Percentiles rank a stretch among this genome's conserved stretches.
phyloP scores from a whole-genome alignment of 2,329 filamentous ascomycete genomes.

The Colletotrichum truncatum region DNA sequence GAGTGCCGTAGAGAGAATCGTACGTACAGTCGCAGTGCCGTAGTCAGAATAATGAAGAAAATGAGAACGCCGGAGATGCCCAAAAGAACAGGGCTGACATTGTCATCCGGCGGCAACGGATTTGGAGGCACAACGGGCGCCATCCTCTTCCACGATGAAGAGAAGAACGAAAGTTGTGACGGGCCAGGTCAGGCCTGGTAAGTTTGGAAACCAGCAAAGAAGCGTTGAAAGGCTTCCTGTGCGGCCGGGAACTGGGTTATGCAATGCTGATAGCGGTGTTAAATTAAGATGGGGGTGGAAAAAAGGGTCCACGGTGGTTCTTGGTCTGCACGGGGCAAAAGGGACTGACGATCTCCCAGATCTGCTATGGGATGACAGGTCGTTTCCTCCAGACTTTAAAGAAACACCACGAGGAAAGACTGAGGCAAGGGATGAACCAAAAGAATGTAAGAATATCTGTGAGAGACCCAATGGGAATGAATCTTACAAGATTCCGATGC shows the following conservation, averaged over 20 bases:
- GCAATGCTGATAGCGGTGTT: constrained; percentile 14
- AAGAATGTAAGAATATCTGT: not conserved
- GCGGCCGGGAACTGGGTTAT: not conserved
- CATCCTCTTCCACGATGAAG: constrained; percentile 2
- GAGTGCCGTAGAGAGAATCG: constrained; percentile 38
- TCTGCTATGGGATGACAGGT: constrained; percentile 15
- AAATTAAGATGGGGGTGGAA: constrained; percentile 8
- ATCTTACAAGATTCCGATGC: not conserved
- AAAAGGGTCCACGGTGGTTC: not conserved
- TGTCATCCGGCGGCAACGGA: constrained; percentile 48
- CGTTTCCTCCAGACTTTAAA: not conserved
- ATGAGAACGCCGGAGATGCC: constrained; percentile 43
- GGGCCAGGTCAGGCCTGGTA: not conserved
- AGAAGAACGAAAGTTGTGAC: not conserved
- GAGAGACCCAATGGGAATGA: not conserved
- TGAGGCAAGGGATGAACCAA: not conserved
- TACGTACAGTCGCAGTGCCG: constrained; percentile 42
- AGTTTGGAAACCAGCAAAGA: not conserved
- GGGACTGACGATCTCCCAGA: constrained; percentile 18
- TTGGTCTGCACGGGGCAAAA: constrained; percentile 1
- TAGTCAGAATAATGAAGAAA: constrained; percentile 42
- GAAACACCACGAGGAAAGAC: not conserved
- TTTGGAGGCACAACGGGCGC: constrained; percentile 34
- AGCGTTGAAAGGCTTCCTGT: constrained; percentile 1
- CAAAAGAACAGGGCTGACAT: constrained; percentile 43